Base-by-base conservation (phyloP, 2,329 filamentous ascomycete species). In the Sphaerulina vaccinii region DNA sequence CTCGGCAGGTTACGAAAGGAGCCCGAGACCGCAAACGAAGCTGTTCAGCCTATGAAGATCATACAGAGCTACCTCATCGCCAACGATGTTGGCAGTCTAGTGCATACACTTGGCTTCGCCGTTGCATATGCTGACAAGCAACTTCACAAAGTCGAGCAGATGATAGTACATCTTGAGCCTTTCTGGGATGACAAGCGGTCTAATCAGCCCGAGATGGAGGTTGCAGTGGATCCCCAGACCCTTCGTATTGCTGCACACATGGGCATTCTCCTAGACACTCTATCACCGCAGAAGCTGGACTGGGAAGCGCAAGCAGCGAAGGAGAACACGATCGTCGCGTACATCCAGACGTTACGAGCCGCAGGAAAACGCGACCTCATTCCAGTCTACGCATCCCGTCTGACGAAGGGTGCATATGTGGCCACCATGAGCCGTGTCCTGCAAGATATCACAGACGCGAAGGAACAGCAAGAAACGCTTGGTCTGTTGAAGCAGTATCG, bases 351-450 rank as follows among this genome's bases (percentile, higher is more conserved):
- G 55, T 73, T 99, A 32, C 83, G 88, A 37, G 78, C 86, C 40
- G 81, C 82, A 13, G 82, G 84, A 27, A 82, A 93, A 49, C 83
- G 87, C 53, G 85, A 92, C 56, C 73, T 93, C 36, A 87, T 96
- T 49, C 91, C 93, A 0, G 75, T 95, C 1, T 99, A 99, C 69
- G 91, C 88, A 56, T 90, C 90, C 7, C 85, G 89, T 62, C 76
- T 99, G 10, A 78, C 82, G 8, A 73, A 77, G 5, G 75, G 82
- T 10, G 79, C 86, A 56, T 79, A 80, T 55, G 84, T 90, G 60
- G 80, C 84, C 49, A 85, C 86, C 13, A 78, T 99, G 42, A 88
- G 86, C 51, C 81, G 83, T 46, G 87, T 95, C 50, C 74, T 96
- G 49, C 85, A 90, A 43, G 82, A 88, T 39, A 79, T 96, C 49